A percentile compares a stretch with the other conserved stretches of the same genome.
These are phyloP conservation scores for Geranomyces variabilis DNA, from an alignment of 192 early-diverging fungal species.

Conservation along the genomic window DNA sequence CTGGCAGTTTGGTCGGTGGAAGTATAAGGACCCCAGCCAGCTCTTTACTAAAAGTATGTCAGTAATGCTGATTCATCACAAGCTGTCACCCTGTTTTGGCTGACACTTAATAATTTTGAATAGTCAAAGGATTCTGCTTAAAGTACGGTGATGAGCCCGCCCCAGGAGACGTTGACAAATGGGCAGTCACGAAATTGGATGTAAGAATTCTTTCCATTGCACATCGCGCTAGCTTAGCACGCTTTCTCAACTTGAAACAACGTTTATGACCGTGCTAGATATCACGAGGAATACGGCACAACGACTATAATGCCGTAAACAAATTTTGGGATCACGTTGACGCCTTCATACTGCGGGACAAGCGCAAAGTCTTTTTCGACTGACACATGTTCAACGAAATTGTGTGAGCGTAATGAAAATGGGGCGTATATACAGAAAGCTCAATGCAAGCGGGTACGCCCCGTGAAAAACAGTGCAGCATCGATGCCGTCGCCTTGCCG, in stretches of 20 bases:
- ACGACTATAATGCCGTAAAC: conserved; percentile 53
- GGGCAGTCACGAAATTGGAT: conserved; percentile 50
- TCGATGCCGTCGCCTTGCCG: too few species aligned
- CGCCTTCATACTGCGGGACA: conserved; percentile 37
- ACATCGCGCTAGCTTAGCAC: too few species aligned
- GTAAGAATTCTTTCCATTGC: too few species aligned
- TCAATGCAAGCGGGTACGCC: too few species aligned
- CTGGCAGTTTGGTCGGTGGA: conserved; percentile 96
- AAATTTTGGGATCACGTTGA: conserved; percentile 60
- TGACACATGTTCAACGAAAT: too few species aligned
- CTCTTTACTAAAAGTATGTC: conserved; percentile 71
- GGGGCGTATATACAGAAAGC: too few species aligned
- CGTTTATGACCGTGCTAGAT: too few species aligned
- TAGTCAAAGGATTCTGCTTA: conserved; percentile 56
- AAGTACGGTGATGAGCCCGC: conserved; percentile 56
- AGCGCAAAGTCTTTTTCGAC: conserved; percentile 29
- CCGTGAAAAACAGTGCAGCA: too few species aligned
- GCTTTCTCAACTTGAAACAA: not conserved
- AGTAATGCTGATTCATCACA: too few species aligned
- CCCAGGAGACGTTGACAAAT: conserved; percentile 44
- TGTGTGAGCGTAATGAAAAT: too few species aligned
- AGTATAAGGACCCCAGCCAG: conserved; percentile 79
- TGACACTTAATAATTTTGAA: too few species aligned
- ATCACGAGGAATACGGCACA: conserved; percentile 46
- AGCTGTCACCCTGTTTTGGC: too few species aligned